These are phyloP conservation scores for Pseudofabraea citricarpa DNA, from an alignment of 2,329 filamentous ascomycete genomes.

Conservation along the genomic window DNA sequence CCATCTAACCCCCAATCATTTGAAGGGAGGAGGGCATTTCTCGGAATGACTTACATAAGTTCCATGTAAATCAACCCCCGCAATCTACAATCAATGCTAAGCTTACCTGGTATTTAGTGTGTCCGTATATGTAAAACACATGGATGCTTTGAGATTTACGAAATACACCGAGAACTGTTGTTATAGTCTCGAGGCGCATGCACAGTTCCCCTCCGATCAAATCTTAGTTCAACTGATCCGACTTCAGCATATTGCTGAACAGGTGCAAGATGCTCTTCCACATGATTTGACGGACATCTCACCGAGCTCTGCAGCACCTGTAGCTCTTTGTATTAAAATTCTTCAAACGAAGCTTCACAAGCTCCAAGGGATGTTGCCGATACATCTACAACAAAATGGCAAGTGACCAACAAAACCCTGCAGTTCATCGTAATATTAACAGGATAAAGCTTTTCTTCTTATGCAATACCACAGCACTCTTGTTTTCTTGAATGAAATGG, in stretches of 20 bases:
- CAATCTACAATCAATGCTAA: too few species aligned
- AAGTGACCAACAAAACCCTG: neutral
- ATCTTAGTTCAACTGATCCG: constrained; percentile 4
- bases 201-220: constrained; percentile 2
- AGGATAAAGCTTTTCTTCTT: constrained; percentile 1
- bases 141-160: constrained; percentile 2
- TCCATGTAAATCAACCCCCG: constrained; percentile 2
- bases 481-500: constrained; percentile 2
- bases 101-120: too few species aligned
- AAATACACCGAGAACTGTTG: constrained; percentile 1
- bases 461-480: constrained; percentile 6
- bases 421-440: neutral
- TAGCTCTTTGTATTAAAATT: constrained; percentile 3
- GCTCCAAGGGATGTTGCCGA: neutral
- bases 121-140: constrained; percentile 3
- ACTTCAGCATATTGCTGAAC: constrained; percentile 2
- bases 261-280: constrained; percentile 3
- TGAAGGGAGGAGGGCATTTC: constrained; percentile 5
- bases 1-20: neutral
- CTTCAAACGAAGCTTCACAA: constrained; percentile 3
- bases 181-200: neutral
- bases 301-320: neutral
- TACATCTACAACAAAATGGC: constrained; percentile 4
- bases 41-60: constrained; percentile 2
- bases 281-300: neutral